Evolutionary conservation across 1,284 basidiomycete species (phyloP), one percentile per base, ranked within the genome.

Genomic region (Apiotrichum mycotoxinovorans): DNA sequence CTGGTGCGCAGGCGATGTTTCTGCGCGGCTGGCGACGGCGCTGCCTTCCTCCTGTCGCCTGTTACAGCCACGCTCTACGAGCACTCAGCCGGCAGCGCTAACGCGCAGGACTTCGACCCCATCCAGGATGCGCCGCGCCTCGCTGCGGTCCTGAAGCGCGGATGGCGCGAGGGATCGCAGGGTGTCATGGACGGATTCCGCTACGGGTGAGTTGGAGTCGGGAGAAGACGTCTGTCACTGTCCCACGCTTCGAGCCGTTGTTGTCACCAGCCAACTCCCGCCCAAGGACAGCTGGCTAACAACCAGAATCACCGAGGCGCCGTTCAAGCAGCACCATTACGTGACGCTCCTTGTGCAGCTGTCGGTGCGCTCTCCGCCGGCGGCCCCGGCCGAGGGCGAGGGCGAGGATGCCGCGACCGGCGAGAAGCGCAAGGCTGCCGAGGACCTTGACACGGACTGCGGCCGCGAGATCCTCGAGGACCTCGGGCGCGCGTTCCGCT

Each of bases 261-360:
- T n/a, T n/a, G n/a, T n/a, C n/a, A n/a, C n/a, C n/a, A n/a, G n/a
- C n/a, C n/a, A n/a, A n/a, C n/a, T n/a, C n/a, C n/a, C n/a, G n/a
- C n/a, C n/a, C n/a, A n/a, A n/a, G n/a, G n/a, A n/a, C n/a, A n/a
- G n/a, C n/a, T n/a, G n/a, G n/a, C 23, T 50, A 11, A 57, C 43
- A 35, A n/a, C 9, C 68, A 86, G 86, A 27, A 83, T 94, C 48
- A 90, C 87, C 0, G 90, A 96, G 75, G 86, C 94, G 67, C 92
- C 92, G 0, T 92, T 85, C 80, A 97, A 97, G 80, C 87, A 89
- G 47, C 87, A 89, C 0, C 88, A 87, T 71, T 92, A 91, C 75
- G 89, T 88, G 14, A 83, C 88, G 12, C 77, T 95, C n/a, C 81
- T 95, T 35, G 82, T 86, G 34, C 78, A 85, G 41, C 79, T 95